A percentile compares a stretch with the other conserved stretches of the same genome.
phyloP scores from a whole-genome alignment of 129 eudicot genomes.

The carrot (Daucus carota) region DH1_v3.0 NC_030383.2:62521001-62521500 shows the following conservation, averaged over 20 bases:
- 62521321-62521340: conserved; percentile 6
- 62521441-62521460: conserved; percentile 3
- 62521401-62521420: conserved; percentile 36
- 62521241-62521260: neutral
- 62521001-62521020: neutral
- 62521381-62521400: conserved; percentile 37
- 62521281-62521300: neutral
- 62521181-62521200: conserved; percentile 33
- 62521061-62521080: neutral
- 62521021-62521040: neutral
- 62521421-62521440: conserved; percentile 34
- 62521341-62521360: conserved; percentile 30
- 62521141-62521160: conserved; percentile 31
- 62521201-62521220: conserved; percentile 35
- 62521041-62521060: neutral
- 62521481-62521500: neutral
- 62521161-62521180: conserved; percentile 35
- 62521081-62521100: conserved; percentile 37
- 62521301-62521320: neutral
- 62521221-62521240: conserved; percentile 39
- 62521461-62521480: neutral
- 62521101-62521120: conserved; percentile 26
- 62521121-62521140: conserved; percentile 29
- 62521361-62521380: conserved; percentile 30
- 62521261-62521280: neutral